Evolutionary conservation across 2,329 filamentous ascomycete species (phyloP), one percentile per base, ranked within the genome.

Genomic region (Venturiaceae sp.): DNA sequence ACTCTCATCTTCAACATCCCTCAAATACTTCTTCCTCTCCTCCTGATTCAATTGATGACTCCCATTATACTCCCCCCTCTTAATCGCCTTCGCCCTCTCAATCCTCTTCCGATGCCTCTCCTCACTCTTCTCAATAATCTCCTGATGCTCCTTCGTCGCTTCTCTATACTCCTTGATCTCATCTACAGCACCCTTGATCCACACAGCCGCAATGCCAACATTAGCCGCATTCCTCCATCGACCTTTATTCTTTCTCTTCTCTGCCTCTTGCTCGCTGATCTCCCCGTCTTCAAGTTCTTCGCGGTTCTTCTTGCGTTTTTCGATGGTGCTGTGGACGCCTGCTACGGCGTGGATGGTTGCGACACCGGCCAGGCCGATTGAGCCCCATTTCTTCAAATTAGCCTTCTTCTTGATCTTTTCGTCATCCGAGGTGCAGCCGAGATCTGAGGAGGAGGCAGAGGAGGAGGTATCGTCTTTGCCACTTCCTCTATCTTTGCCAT

Each of bases 361-460:
- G 28, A 54, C 52, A n/a, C 52, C 52, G 6, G 52, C 52, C 16
- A 54, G 52, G 4, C 52, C 52, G 16, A 54, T 54, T 7, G 52
- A 8, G 9, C 52, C 54, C 54, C 39, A 46, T 56, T 39, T 56
- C 21, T 56, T 46, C 54, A 33, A 23, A 14, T n/a, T 33, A 8
- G 54, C 54, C 37, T 56, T 46, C 16, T 56, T 39, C 37, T 56
- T 46, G 37, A 39, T 46, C 54, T 56, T 46, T 46, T 56, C 39
- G n/a, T 56, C 34, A 30, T 56, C 54, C 13, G 44, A 33, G 9
- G 54, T 56, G 26, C 54, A 54, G 30, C 52, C 52, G 23, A 54
- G 52, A n/a, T 54, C 52, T 14, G 52, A 54, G 19, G 52, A 54
- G 21, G 52, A 54, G 1, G 9, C 52, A 23, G 52, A 54, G 11